These are phyloP conservation scores for Magnolia kwangsiensis DNA, from an alignment of 164 flowering plant genomes.

Conservation along the genomic window DNA sequence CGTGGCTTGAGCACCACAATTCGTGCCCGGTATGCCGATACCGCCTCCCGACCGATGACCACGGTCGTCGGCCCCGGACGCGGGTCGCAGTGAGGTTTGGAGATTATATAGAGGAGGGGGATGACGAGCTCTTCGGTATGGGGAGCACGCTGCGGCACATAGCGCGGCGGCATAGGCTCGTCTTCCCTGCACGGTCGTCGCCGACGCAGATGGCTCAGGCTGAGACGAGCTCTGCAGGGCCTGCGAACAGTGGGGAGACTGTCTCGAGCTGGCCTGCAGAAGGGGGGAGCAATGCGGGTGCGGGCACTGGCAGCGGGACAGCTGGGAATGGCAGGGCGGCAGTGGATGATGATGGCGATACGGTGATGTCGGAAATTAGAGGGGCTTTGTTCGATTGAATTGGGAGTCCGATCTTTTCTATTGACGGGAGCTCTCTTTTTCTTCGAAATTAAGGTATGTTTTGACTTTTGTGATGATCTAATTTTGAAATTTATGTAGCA, in stretches of 20 bases:
- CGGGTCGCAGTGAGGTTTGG: constrained; percentile 27
- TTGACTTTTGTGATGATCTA: background rate
- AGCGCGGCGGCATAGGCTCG: constrained; percentile 35
- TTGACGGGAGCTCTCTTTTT: background rate
- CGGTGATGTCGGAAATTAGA: constrained; percentile 33
- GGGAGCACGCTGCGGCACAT: constrained; percentile 27
- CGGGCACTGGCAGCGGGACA: constrained; percentile 14
- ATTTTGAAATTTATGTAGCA: no score
- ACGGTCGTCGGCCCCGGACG: constrained; percentile 6
- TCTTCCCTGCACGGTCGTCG: constrained; percentile 26
- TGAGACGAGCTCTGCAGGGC: constrained; percentile 32
- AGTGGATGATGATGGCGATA: constrained; percentile 30
- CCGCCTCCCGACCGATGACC: constrained; percentile 29
- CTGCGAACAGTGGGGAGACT: constrained; percentile 46
- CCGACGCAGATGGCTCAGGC: constrained; percentile 36
- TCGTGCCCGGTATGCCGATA: constrained; percentile 66
- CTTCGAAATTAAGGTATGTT: constrained; percentile 2
- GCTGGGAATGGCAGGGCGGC: constrained; percentile 1
- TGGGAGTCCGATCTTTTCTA: background rate
- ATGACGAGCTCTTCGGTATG: constrained; percentile 18
- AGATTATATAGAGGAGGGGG: constrained; percentile 32
- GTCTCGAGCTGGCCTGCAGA: constrained; percentile 42
- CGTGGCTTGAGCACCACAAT: constrained; percentile 58
- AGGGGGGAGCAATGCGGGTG: constrained; percentile 20
- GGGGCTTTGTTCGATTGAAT: constrained; percentile 8